These are phyloP conservation scores for Penicillium lagena DNA, from an alignment of 495 filamentous ascomycete species.

Conservation along the genomic window DNA sequence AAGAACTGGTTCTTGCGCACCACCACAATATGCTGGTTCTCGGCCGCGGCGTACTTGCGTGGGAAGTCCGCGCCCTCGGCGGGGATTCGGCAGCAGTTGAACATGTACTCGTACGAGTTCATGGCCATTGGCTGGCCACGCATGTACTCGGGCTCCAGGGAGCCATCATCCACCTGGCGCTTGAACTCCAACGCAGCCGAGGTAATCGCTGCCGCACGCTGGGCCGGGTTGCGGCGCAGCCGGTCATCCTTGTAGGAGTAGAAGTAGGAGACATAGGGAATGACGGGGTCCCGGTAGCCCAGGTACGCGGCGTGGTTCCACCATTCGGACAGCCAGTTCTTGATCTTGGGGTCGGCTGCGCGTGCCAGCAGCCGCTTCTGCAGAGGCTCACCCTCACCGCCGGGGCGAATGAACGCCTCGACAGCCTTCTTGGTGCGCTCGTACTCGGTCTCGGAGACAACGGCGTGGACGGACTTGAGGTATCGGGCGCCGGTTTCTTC, in stretches of 20 bases:
- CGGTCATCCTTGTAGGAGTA: constrained; percentile 97
- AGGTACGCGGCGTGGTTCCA: constrained; percentile 95
- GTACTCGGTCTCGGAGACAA: constrained; percentile 68
- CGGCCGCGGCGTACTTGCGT: constrained; percentile 66
- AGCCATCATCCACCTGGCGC: constrained; percentile 75
- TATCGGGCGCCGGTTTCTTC: constrained; percentile 91
- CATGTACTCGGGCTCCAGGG: constrained; percentile 97
- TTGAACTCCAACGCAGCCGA: constrained; percentile 88
- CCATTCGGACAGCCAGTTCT: constrained; percentile 97
- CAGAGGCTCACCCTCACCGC: constrained; percentile 73
- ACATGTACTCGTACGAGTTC: constrained; percentile 98
- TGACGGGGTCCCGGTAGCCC: constrained; percentile 87
- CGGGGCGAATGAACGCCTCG: constrained; percentile 72
- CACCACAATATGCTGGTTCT: constrained; percentile 80
- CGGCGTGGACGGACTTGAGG: constrained; percentile 82
- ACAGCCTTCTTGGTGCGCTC: constrained; percentile 75
- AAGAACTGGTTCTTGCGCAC: constrained; percentile 96
- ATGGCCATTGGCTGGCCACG: constrained; percentile 91
- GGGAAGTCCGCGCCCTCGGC: constrained; percentile 75
- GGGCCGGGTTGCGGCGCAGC: constrained; percentile 76
- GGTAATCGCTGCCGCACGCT: constrained; percentile 86
- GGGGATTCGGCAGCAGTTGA: constrained; percentile 89
- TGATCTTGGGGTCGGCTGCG: constrained; percentile 72
- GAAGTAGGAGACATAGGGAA: constrained; percentile 99
- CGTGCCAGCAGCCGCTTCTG: constrained; percentile 83